Evolutionary conservation across 306 rosid genomes (phyloP).

Genomic region (Casuarina glauca): DNA sequence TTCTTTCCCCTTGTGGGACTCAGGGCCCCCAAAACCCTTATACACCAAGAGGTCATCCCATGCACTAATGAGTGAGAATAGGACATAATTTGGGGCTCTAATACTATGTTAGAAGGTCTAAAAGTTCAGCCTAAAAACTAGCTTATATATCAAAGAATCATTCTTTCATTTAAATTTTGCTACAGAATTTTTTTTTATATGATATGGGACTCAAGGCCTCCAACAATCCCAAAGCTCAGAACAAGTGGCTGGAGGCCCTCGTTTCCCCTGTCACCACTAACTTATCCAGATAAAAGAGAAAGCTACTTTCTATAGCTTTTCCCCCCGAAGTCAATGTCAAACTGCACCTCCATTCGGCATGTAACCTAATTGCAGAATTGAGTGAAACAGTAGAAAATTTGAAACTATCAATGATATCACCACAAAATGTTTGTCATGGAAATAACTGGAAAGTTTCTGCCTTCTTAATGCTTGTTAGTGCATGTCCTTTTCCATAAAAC

Average conservation of each 20-base stretch:
- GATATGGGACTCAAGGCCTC: no score
- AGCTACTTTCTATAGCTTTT: slow-evolving; percentile 1
- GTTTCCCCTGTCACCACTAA: neutral
- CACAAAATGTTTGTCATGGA: neutral
- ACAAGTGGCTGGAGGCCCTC: neutral
- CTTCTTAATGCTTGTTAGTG: neutral
- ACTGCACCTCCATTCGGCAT: neutral
- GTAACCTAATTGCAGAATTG: slow-evolving; percentile 1
- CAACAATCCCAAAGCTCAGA: neutral
- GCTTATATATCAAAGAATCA: no score
- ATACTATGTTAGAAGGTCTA: no score
- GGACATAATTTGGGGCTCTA: no score
- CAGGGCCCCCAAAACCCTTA: no score
- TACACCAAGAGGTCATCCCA: no score
- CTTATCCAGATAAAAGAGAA: neutral
- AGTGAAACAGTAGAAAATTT: neutral
- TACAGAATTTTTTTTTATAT: no score
- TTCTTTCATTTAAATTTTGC: no score
- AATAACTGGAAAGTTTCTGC: neutral
- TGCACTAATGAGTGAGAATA: no score
- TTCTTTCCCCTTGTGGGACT: no score
- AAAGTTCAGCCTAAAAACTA: no score
- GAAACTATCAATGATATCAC: neutral
- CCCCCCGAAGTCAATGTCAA: slow-evolving; percentile 3
- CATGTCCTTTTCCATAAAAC: slow-evolving; percentile 7